Conservation (phyloP, 805 yeast genomes). For the Lipomyces orientalis region DNA sequence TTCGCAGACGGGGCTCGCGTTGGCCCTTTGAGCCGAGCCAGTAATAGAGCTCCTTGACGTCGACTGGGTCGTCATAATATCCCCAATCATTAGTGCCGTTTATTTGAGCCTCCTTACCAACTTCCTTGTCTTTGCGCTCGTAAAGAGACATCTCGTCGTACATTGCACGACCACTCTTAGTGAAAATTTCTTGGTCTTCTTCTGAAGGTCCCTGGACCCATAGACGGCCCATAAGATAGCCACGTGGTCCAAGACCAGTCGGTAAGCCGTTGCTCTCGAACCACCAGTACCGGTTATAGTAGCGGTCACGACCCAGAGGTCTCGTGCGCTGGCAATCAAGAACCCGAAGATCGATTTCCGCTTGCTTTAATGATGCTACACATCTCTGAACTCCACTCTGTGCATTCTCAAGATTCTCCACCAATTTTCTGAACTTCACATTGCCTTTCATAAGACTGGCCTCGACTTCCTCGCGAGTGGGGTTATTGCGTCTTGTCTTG, state of each 20-base stretch:
- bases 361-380: conserved; percentile 55
- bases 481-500: conserved; percentile 38
- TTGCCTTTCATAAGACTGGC: conserved; percentile 41
- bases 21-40: conserved; percentile 80
- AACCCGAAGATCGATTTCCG: conserved; percentile 60
- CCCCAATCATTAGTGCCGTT: conserved; percentile 67
- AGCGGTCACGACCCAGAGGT: conserved; percentile 80
- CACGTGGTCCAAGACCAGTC: conserved; percentile 49
- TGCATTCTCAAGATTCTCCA: conserved; percentile 42
- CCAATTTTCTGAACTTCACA: conserved; percentile 50
- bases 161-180: conserved; percentile 42
- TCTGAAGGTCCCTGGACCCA: conserved; percentile 91
- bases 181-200: conserved; percentile 51
- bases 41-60: conserved; percentile 58
- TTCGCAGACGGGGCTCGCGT: conserved; percentile 68
- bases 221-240: conserved; percentile 78
- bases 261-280: conserved; percentile 79
- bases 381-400: conserved; percentile 51
- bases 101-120: conserved; percentile 56
- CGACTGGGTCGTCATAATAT: conserved; percentile 65
- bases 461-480: conserved; percentile 41
- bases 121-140: conserved; percentile 30
- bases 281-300: conserved; percentile 94
- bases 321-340: conserved; percentile 76
- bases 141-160: conserved; percentile 31